phyloP scores from a whole-genome alignment of 768 basidiomycete genomes.

The Russula lepida region DNA sequence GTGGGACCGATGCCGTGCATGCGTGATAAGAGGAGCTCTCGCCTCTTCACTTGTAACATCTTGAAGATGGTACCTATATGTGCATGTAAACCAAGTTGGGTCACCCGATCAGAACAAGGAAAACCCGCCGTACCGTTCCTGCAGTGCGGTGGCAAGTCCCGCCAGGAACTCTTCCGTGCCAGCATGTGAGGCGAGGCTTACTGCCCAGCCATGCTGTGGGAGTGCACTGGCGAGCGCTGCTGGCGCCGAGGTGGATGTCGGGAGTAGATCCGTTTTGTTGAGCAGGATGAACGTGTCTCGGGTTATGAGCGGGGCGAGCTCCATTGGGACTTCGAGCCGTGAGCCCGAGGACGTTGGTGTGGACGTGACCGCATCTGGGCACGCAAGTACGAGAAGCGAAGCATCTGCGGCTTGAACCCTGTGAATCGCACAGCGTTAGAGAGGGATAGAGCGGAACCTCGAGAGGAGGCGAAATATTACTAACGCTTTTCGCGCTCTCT shows the following conservation, averaged over 20 bases:
- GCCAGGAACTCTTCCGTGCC: constrained; percentile 54
- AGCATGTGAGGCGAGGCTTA: constrained; percentile 51
- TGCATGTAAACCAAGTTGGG: not conserved
- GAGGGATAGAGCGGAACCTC: not conserved
- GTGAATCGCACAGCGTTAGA: not conserved
- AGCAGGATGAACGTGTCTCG: constrained; percentile 59
- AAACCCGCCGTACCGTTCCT: constrained; percentile 34
- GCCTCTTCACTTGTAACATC: constrained; percentile 21
- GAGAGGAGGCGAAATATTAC: constrained; percentile 25
- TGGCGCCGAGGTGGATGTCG: constrained; percentile 2
- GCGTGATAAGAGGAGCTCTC: constrained; percentile 61
- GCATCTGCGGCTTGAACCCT: constrained; percentile 65
- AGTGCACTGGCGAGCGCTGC: not conserved
- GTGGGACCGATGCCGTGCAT: constrained; percentile 70
- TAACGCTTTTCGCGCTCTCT: constrained; percentile 61
- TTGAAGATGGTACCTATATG: constrained; percentile 15
- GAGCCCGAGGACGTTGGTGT: constrained; percentile 2
- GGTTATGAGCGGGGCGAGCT: constrained; percentile 42
- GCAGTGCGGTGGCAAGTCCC: constrained; percentile 46
- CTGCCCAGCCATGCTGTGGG: constrained; percentile 37
- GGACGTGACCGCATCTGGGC: constrained; percentile 37
- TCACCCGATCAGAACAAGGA: not conserved
- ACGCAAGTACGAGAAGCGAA: constrained; percentile 72
- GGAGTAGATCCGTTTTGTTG: constrained; percentile 67
- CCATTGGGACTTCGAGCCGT: constrained; percentile 34